Percentiles rank a stretch among this genome's conserved stretches.
Conservation (phyloP, 2,329 filamentous ascomycete genomes). For the Talaromyces sp. region DNA sequence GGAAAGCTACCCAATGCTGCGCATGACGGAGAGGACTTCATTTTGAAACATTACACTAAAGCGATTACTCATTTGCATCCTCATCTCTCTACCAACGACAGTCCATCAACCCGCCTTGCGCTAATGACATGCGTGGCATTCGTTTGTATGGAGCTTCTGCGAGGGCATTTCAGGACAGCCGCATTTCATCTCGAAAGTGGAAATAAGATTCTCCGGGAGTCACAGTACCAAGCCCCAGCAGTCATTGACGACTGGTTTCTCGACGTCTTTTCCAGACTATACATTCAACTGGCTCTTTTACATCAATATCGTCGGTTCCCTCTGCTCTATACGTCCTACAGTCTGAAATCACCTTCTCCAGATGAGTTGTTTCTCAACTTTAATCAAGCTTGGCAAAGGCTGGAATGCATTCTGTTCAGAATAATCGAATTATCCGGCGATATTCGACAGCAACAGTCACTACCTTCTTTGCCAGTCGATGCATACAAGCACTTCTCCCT, state of each 20-base stretch:
- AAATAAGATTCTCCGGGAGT: background rate
- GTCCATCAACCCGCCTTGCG: background rate
- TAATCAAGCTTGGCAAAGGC: background rate
- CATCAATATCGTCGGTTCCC: background rate
- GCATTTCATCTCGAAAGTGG: background rate
- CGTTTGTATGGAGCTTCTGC: background rate
- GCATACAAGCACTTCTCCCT: background rate
- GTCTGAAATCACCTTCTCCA: fast-evolving
- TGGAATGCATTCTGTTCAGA: background rate
- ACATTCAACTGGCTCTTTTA: background rate
- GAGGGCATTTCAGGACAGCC: slow-evolving; percentile 5
- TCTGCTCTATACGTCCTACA: background rate
- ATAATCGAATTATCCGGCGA: background rate
- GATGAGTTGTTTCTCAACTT: background rate
- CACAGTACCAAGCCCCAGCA: background rate
- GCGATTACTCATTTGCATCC: background rate
- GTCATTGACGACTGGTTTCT: background rate
- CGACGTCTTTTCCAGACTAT: background rate
- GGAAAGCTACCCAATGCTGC: background rate
- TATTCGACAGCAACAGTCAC: background rate
- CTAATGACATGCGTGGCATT: background rate
- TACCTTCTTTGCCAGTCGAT: background rate
- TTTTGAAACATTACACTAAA: background rate
- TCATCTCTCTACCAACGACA: background rate
- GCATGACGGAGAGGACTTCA: background rate